These are phyloP conservation scores for Saccharomycopsis sp. DNA, from an alignment of 805 yeast species.

Conservation along the genomic window DNA sequence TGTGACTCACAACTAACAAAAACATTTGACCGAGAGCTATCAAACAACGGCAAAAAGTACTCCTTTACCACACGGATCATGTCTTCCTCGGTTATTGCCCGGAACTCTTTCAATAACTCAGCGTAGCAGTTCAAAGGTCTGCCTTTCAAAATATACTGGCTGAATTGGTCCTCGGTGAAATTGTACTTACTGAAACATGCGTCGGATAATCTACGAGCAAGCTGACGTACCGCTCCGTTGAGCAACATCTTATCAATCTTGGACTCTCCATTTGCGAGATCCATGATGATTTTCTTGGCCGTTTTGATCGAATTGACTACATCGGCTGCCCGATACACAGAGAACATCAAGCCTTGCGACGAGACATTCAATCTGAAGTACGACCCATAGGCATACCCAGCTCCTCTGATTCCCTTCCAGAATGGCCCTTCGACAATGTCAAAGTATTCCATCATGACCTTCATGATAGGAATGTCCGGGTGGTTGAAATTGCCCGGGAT, in stretches of 20 bases:
- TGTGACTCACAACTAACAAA: constrained; percentile 73
- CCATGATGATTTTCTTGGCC: constrained; percentile 58
- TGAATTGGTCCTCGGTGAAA: constrained; percentile 40
- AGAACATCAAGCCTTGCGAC: constrained; percentile 57
- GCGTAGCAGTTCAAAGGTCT: neutral
- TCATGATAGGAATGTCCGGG: constrained; percentile 47
- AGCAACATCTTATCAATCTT: constrained; percentile 53
- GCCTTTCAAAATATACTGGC: neutral
- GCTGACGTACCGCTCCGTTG: constrained; percentile 68
- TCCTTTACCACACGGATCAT: constrained; percentile 41
- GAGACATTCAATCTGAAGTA: constrained; percentile 53
- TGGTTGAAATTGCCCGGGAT: constrained; percentile 45
- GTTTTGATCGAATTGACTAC: constrained; percentile 53
- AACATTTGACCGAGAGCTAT: constrained; percentile 45
- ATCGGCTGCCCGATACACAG: constrained; percentile 80
- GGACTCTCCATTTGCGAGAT: constrained; percentile 47
- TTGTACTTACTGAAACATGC: constrained; percentile 53
- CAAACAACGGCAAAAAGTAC: constrained; percentile 63
- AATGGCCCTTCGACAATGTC: constrained; percentile 93
- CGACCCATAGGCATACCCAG: constrained; percentile 92
- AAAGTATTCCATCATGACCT: constrained; percentile 67
- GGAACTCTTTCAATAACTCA: constrained; percentile 45
- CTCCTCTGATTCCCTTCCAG: constrained; percentile 93
- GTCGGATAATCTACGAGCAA: constrained; percentile 58
- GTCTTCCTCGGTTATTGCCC: constrained; percentile 51